phyloP scores from a whole-genome alignment of 1,284 basidiomycete genomes.

The Mycosarcoma mackinlayi region DNA sequence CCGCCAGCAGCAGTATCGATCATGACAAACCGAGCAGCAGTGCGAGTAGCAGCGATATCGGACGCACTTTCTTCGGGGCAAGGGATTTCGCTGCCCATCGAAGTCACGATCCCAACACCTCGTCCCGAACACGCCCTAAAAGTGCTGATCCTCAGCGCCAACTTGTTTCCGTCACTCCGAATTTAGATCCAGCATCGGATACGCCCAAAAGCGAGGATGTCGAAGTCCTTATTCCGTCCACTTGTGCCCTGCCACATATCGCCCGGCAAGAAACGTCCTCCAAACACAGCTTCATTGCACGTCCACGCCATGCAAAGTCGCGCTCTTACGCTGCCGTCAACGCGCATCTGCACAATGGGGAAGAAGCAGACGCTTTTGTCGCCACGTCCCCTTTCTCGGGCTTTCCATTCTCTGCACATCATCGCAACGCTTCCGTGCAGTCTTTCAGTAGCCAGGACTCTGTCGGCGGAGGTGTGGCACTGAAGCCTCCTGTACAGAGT shows the following conservation, averaged over 20 bases:
- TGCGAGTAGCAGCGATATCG: not conserved
- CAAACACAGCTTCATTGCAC: not conserved
- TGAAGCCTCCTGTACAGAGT: no score
- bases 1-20: not conserved
- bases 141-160: no score
- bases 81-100: not conserved
- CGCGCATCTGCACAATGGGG: not conserved
- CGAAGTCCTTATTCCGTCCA: slow-evolving; percentile 5
- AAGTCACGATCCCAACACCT: not conserved
- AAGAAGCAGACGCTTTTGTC: no score
- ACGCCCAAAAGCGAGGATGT: slow-evolving; percentile 17
- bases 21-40: not conserved
- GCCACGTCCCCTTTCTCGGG: not conserved
- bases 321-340: slow-evolving; percentile 6
- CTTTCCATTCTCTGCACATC: not conserved
- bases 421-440: slow-evolving; percentile 21
- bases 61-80: not conserved
- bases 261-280: not conserved
- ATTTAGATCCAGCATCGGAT: not conserved
- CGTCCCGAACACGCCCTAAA: not conserved
- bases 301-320: slow-evolving; percentile 12
- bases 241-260: not conserved
- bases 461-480: not conserved
- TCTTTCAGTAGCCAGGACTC: slow-evolving; percentile 12
- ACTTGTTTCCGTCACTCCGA: not conserved